Evolutionary conservation across 345 rosid genomes (phyloP), one percentile per base, ranked within the genome.

Genomic region (Pelargonium nanum): DNA sequence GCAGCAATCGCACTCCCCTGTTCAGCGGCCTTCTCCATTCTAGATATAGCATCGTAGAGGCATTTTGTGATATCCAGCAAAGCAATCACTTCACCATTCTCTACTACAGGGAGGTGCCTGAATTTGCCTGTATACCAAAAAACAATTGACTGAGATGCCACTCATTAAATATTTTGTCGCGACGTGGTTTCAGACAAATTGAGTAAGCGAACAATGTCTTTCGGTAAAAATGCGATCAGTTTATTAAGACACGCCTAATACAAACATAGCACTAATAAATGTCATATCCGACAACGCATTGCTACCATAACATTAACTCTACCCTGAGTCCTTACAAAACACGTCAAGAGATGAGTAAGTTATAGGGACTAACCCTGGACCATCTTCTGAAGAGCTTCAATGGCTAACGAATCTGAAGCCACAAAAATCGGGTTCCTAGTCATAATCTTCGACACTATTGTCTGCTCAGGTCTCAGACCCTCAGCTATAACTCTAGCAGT

Each of bases 11-110:
- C 96, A 75, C 85, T 94, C 7, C 99, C 96, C 68, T 90, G 92
- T 78, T 94, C 99, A 19, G 92, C 97, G 60, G 92, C 96, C 83
- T 90, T 94, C 78, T 94, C 99, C 99, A 90, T 83, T 70, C 89
- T 83, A 6, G 99, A 80, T 60, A 94, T 94, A 20, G 99, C 99
- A 80, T 94, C 97, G 53, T 90, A 94, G 2, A 94, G 77, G 76
- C 99, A 94, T 77, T 81, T 94, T 6, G 99, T 86, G 53, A 94
- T 94, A 73, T 94, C 99, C 74, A 94, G 73, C 78, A 94, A 56
- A 5, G 99, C 99, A 71, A 90, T 88, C 56, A 94, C 99, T 79
- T 94, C 97, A 51, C 97, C 99, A 48, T 86, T 90, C 80, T 94
- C 99, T 23, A 94, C 99, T 61, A 94, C 99, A 53, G 99, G 99